phyloP scores from a whole-genome alignment of 73 alveolate genomes.

The Paramecium caudatum region DNA sequence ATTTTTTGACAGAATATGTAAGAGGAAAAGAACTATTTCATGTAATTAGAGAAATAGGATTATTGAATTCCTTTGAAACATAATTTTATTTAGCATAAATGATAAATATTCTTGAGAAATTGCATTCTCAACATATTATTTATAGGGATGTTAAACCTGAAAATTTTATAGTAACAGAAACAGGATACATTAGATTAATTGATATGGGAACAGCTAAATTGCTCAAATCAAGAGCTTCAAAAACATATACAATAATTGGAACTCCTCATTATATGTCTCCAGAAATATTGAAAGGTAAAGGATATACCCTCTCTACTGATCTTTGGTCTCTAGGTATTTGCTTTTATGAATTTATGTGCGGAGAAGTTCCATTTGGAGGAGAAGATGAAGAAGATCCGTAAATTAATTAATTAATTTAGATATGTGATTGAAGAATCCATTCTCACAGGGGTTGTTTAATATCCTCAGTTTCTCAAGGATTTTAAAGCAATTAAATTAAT shows the following conservation, averaged over 20 bases:
- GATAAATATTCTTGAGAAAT: slow-evolving; percentile 79
- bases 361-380: slow-evolving; percentile 88
- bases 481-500: slow-evolving; percentile 68
- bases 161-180: slow-evolving; percentile 77
- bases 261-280: slow-evolving; percentile 91
- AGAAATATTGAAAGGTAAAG: slow-evolving; percentile 79
- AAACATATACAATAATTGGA: slow-evolving; percentile 77
- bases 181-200: slow-evolving; percentile 81
- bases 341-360: slow-evolving; percentile 86
- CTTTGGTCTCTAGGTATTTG: slow-evolving; percentile 81
- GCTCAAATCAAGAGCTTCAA: slow-evolving; percentile 68
- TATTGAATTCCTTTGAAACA: slow-evolving; percentile 82
- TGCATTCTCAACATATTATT: slow-evolving; percentile 79
- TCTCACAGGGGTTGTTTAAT: slow-evolving; percentile 50
- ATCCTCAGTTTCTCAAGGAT: slow-evolving; percentile 72
- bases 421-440: slow-evolving; percentile 82
- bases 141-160: slow-evolving; percentile 87
- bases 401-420: slow-evolving; percentile 2
- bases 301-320: slow-evolving; percentile 76
- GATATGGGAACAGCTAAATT: slow-evolving; percentile 87
- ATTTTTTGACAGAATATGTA: slow-evolving; percentile 70
- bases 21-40: slow-evolving; percentile 73
- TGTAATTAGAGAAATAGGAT: slow-evolving; percentile 75
- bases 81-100: slow-evolving; percentile 82
- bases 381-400: slow-evolving; percentile 79